Base-by-base conservation (phyloP, 108 stramenopile species). In the Aurantiochytrium sp. region DNA sequence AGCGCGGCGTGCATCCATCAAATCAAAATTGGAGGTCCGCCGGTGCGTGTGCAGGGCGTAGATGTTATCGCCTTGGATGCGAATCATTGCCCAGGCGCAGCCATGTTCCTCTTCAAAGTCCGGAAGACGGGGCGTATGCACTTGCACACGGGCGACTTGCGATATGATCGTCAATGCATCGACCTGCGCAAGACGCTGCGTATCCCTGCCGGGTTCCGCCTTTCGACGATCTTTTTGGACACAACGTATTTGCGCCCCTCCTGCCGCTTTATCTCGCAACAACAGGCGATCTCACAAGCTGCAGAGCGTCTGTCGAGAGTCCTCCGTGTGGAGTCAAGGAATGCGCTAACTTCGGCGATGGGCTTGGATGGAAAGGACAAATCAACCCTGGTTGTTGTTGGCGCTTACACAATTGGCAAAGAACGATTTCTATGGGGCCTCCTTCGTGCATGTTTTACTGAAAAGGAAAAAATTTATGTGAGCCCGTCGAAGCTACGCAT, bases 341-440 rank as follows among this genome's bases (percentile, higher is more conserved):
- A 47, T 47, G 51, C 49, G 28, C 51, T 83, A 12, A 83, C 76
- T 35, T 10, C 45, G 51, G 76, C 51, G 6, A 6, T 83, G n/a
- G 51, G 49, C 4, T 6, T 53, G 18, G 51, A 83, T 18, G 35
- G 42, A n/a, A 21, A 10, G 1, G n/a, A 12, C 6, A 47, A 53
- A 12, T 12, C 45, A 53, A 83, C 76, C 76, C 51, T 83, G 45
- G n/a, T 83, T 6, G 76, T 83, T 6, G 45, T 83, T 1, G 76
- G 76, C n/a, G 76, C 76, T 8, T 83, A 83, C 4, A 83, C 76
- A 12, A 83, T 83, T 4, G 76, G 76, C 76, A 83, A 83, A 35
- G 76, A 83, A 23, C 45, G 76, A 6, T 83, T 55, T 23, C 45
- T 83, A 1, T 83, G 45, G 45, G 76, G 76, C 76, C 14, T 83